These are phyloP conservation scores for Colletotrichum noveboracense DNA, from an alignment of 2,329 filamentous ascomycete genomes.

Conservation along the genomic window DNA sequence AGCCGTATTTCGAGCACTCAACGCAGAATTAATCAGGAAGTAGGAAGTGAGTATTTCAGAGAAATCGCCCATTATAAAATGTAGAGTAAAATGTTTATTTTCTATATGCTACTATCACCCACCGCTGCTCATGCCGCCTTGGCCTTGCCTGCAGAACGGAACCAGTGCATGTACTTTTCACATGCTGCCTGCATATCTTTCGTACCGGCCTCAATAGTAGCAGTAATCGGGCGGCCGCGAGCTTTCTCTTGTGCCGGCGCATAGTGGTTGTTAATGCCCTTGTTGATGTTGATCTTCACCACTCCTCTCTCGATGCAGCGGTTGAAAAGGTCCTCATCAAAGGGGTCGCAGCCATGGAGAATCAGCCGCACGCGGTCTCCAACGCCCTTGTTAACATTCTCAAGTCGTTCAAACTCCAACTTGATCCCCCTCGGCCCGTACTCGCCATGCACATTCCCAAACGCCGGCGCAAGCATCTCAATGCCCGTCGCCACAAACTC, in stretches of 20 bases:
- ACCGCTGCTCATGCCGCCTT: neutral
- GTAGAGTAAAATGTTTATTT: neutral
- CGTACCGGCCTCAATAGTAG: constrained; percentile 42
- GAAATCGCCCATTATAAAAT: neutral
- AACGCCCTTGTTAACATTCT: neutral
- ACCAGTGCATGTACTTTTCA: neutral
- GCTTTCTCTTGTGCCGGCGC: constrained; percentile 49
- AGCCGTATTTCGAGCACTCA: neutral
- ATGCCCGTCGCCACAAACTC: constrained; percentile 76
- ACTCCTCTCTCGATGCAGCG: constrained; percentile 56
- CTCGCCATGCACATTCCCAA: constrained; percentile 78
- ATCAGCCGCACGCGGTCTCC: constrained; percentile 33
- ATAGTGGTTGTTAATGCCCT: constrained; percentile 54
- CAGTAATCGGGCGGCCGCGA: constrained; percentile 49
- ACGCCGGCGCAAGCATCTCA: constrained; percentile 76
- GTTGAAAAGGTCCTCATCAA: constrained; percentile 51
- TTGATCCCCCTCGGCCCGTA: constrained; percentile 70
- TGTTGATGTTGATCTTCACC: constrained; percentile 64
- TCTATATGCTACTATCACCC: neutral
- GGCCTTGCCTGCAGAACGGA: neutral
- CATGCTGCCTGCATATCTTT: neutral
- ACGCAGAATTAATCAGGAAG: fast-evolving
- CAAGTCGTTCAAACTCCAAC: constrained; percentile 56
- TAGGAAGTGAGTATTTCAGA: neutral
- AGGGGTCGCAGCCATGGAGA: constrained; percentile 63